Percentiles rank a stretch among this genome's conserved stretches.
Conservation (phyloP, 164 flowering plant species). For the Taxillus chinensis region DNA sequence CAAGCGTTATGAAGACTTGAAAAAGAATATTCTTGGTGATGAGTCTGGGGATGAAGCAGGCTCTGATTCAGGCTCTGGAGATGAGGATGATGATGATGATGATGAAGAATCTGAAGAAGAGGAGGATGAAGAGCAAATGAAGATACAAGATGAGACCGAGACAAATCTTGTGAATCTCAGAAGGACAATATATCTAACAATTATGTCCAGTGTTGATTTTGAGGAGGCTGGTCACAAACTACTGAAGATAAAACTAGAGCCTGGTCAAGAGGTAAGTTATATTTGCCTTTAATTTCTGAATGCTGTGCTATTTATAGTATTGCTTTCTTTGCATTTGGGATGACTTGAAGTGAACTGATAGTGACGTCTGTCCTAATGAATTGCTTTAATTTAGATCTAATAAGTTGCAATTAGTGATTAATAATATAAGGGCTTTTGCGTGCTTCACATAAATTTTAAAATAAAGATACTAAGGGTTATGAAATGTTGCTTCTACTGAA, state of each 20-base stretch:
- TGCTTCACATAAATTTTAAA: too few relatives aligned
- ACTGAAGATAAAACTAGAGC: conserved; percentile 85
- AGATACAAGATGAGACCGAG: conserved; percentile 87
- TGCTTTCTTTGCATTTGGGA: too few relatives aligned
- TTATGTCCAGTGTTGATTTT: conserved; percentile 98
- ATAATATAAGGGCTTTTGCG: too few relatives aligned
- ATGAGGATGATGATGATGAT: conserved; percentile 37
- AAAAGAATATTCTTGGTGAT: conserved; percentile 58
- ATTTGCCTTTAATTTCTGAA: background rate
- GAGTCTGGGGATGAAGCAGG: conserved; percentile 63
- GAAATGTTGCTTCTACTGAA: too few relatives aligned
- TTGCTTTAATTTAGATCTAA: too few relatives aligned
- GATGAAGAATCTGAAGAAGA: conserved; percentile 46
- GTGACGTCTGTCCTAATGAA: too few relatives aligned
- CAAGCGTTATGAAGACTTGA: conserved; percentile 55
- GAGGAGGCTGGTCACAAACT: conserved; percentile 99
- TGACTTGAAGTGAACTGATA: too few relatives aligned
- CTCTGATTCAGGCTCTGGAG: conserved; percentile 41
- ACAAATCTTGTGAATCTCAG: conserved; percentile 85
- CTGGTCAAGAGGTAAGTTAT: conserved; percentile 87
- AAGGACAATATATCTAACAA: conserved; percentile 87
- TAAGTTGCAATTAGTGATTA: too few relatives aligned
- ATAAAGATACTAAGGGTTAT: too few relatives aligned
- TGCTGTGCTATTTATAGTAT: too few relatives aligned
- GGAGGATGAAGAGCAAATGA: conserved; percentile 53